Base-by-base conservation (phyloP, 1,139 yeast species). In the Meyerozyma smithsonii region DNA sequence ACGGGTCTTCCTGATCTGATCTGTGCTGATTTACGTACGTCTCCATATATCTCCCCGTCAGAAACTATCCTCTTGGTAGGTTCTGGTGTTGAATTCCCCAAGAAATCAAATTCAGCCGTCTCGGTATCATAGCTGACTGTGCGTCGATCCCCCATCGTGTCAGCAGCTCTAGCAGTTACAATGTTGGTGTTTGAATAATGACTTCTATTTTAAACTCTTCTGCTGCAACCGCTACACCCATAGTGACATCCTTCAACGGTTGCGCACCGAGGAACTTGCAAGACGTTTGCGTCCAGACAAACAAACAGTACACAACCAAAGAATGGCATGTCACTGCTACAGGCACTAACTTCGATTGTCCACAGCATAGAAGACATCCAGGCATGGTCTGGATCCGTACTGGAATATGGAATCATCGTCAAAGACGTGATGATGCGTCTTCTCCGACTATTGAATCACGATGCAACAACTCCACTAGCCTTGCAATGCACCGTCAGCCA, bases 41-140 rank as follows among this genome's bases (percentile, higher is more conserved):
- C 24, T 25, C 35, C 16, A 32, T 23, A 8, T 33, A 18, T 15
- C 30, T 28, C 25, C 8, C 21, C 12, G 32, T 30, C 34, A 10
- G 34, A 30, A 6, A 30, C 34, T 5, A 30, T 8, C 15, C 34
- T 16, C 34, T 30, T 30, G 8, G 20, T 10, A 18, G 20, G 20
- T 5, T 4, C 34, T 8, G 34, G 34, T 8, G 34, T 33, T 14
- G 36, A 33, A 8, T 11, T 12, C 17, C 36, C 36, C 5, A 21
- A 17, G 24, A 33, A 38, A 12, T 33, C 33, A 8, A 33, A 33
- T 28, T 25, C 32, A 10, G 36, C 32, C 37, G 25, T 32, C 28
- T 25, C 20, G 25, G 39, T 52, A 32, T 62, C 68, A 46, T 63
- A 63, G 44, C 62, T 60, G 18, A 56, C 62, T 2, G 66, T 59